Evolutionary conservation across 1,284 basidiomycete genomes (phyloP), one percentile per base, ranked within the genome.

Genomic region (Marasmius fiardii): DNA sequence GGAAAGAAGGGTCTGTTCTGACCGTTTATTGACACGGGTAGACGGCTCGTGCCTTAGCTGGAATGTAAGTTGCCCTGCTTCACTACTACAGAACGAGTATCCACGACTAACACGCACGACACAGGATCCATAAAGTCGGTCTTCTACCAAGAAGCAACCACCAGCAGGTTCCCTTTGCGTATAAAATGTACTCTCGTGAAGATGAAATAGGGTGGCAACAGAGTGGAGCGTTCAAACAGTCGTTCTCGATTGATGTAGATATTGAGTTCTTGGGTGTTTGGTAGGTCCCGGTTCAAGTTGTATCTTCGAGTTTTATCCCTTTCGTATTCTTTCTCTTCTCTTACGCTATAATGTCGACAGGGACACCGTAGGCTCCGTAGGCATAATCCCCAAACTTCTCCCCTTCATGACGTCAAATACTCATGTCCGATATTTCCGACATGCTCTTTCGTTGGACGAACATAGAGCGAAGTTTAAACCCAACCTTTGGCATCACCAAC

Each of bases 391-490:
- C 8, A 23, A 64, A 43, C 66, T 63, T 7, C 70, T 83, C 4
- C 80, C 80, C 1, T 85, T 84, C 66, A 80, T 81, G 0, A 75
- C 74, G 2, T 80, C 79, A 18, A 87, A 86, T 63, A 76, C 72
- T 3, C 74, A 75, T 45, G 77, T 89, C 50, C 71, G 73, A 28
- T 76, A 72, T 3, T 88, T 89, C 73, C 72, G 86, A 14, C 87
- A 90, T 59, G 86, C 86, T 0, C 62, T 89, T 11, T 70, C 86
- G 0, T 74, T 90, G 5, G 87, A 88, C 63, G 87, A 90, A 63
- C 79, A 73, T 5, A 79, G 86, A 7, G 55, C 28, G 8, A 4
- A 28, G 39, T 56, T 56, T 41, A 43, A 35, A 26, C 33, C 49
- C 14, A 43, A 28, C 20, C 8, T 56, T 11, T 56, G 74, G 71